Percentiles rank a stretch among this genome's conserved stretches.
Evolutionary conservation across 805 yeast species (phyloP).

Genomic region (Sungouiozyma intestinalis): DNA sequence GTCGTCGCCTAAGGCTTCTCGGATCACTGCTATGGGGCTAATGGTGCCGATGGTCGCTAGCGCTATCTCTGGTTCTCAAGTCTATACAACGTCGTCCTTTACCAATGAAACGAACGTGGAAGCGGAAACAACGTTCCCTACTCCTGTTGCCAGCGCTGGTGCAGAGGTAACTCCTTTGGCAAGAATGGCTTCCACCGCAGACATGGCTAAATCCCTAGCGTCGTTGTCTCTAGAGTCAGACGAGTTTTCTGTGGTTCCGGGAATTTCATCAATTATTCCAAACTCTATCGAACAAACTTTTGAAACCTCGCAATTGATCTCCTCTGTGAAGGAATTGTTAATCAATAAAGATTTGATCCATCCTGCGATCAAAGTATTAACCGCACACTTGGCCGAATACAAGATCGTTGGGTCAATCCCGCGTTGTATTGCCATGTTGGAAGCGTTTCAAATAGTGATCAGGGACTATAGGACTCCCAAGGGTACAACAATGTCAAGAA

Average conservation of each 20-base stretch:
- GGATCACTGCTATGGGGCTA: slow-evolving; percentile 29
- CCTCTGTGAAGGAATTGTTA: slow-evolving; percentile 26
- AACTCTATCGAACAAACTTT: slow-evolving; percentile 29
- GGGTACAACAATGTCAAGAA: slow-evolving; percentile 76
- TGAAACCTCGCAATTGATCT: slow-evolving; percentile 19
- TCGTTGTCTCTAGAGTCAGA: slow-evolving; percentile 18
- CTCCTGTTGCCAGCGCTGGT: slow-evolving; percentile 1
- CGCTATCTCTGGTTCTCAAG: slow-evolving; percentile 17
- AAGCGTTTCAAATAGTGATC: slow-evolving; percentile 73
- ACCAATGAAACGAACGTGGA: slow-evolving; percentile 1
- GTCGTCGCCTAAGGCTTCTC: slow-evolving; percentile 23
- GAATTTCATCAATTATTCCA: slow-evolving; percentile 34
- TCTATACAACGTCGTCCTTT: slow-evolving; percentile 15
- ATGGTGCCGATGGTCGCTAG: slow-evolving; percentile 26
- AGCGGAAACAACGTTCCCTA: no score
- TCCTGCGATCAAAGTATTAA: slow-evolving; percentile 69
- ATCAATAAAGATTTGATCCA: slow-evolving; percentile 52
- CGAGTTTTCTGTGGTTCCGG: slow-evolving; percentile 29
- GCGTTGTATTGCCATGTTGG: slow-evolving; percentile 75
- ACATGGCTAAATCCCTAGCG: slow-evolving; percentile 20
- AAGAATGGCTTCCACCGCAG: slow-evolving; percentile 6
- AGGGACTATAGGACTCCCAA: slow-evolving; percentile 74
- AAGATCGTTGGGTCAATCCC: slow-evolving; percentile 83
- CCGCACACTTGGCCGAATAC: slow-evolving; percentile 73
- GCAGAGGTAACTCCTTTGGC: slow-evolving; percentile 4